Evolutionary conservation across 768 basidiomycete species (phyloP).

Genomic region (Infundibulicybe gibba): DNA sequence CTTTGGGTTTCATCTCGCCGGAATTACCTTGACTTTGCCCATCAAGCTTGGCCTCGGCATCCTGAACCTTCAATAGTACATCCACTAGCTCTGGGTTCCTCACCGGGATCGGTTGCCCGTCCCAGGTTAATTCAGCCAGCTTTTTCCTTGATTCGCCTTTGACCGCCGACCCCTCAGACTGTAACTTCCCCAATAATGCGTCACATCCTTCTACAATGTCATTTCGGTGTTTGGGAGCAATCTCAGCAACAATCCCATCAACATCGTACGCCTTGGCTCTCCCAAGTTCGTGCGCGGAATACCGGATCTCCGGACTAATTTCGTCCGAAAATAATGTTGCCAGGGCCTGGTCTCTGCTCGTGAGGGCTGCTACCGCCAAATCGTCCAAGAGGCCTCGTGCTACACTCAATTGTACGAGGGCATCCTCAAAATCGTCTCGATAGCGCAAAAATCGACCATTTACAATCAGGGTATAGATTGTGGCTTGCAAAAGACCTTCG

Average conservation of each 20-base stretch:
- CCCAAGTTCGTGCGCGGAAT: slow-evolving; percentile 89
- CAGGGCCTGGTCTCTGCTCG: slow-evolving; percentile 84
- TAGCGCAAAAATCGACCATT: slow-evolving; percentile 83
- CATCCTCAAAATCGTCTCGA: slow-evolving; percentile 71
- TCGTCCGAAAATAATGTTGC: slow-evolving; percentile 82
- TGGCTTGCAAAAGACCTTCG: slow-evolving; percentile 61
- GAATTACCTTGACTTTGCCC: slow-evolving; percentile 25
- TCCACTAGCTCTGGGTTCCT: slow-evolving; percentile 91
- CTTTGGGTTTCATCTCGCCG: slow-evolving; percentile 20
- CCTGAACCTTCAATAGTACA: slow-evolving; percentile 79
- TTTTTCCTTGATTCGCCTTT: slow-evolving; percentile 44
- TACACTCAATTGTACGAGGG: slow-evolving; percentile 71
- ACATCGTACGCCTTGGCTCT: slow-evolving; percentile 77
- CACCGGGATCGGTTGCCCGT: slow-evolving; percentile 78
- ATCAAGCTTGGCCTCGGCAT: slow-evolving; percentile 61
- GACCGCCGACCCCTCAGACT: slow-evolving; percentile 32
- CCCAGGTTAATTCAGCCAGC: slow-evolving; percentile 68
- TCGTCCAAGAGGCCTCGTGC: slow-evolving; percentile 72
- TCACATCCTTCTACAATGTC: slow-evolving; percentile 65
- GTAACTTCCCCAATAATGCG: slow-evolving; percentile 46
- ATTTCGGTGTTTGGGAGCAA: slow-evolving; percentile 52
- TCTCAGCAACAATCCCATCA: slow-evolving; percentile 65
- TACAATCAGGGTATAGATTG: slow-evolving; percentile 75
- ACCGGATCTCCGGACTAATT: slow-evolving; percentile 86
- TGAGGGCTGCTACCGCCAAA: slow-evolving; percentile 57